Evolutionary conservation across 140 eudicot species (phyloP).

Genomic region (Artemisia princeps): DNA sequence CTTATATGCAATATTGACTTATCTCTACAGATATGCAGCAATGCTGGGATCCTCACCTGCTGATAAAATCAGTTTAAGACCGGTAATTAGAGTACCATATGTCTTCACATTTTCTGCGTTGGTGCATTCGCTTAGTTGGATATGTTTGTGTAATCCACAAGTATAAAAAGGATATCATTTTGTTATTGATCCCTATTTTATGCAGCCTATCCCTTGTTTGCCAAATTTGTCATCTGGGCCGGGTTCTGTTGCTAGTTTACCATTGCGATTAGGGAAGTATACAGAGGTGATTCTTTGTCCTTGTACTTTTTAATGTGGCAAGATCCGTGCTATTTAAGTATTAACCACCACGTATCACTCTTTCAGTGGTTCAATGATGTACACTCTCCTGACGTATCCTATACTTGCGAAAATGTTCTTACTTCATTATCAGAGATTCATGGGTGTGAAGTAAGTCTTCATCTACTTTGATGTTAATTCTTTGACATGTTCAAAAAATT

Average conservation of each 20-base stretch:
- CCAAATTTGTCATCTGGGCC: conserved; percentile 31
- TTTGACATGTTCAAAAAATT: neutral
- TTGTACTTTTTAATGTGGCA: neutral
- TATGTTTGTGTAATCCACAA: neutral
- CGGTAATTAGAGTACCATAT: conserved; percentile 1
- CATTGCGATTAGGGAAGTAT: conserved; percentile 68
- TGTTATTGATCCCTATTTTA: neutral
- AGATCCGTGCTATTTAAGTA: conserved; percentile 1
- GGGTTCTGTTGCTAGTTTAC: conserved; percentile 30
- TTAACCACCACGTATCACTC: conserved; percentile 13
- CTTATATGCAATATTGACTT: neutral
- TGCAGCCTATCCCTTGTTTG: conserved; percentile 23
- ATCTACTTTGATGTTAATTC: conserved; percentile 1
- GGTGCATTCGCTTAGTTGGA: neutral
- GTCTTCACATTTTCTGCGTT: neutral
- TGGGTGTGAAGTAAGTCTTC: conserved; percentile 54
- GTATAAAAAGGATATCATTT: neutral
- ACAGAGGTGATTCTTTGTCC: conserved; percentile 44
- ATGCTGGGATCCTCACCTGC: conserved; percentile 24
- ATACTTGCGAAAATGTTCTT: conserved; percentile 59
- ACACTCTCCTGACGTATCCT: conserved; percentile 57
- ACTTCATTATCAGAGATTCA: conserved; percentile 45
- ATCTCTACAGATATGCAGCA: conserved; percentile 25
- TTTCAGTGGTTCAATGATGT: conserved; percentile 87
- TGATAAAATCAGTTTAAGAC: conserved; percentile 21